Conservation (phyloP, 2,329 filamentous ascomycete genomes). For the Ophiostoma populinum region DNA sequence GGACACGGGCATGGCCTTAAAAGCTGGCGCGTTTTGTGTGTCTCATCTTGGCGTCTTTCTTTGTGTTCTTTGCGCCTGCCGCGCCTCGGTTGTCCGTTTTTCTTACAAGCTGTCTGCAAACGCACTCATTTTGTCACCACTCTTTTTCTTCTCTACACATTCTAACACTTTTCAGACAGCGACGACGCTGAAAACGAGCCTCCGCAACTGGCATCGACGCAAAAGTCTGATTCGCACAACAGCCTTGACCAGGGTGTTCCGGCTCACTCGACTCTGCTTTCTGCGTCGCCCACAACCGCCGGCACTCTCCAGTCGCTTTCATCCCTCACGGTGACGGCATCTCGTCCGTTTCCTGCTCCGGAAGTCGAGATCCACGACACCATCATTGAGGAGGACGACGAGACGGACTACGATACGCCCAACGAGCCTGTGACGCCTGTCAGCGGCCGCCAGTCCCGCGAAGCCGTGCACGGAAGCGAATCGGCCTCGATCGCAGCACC, state of each 20-base stretch:
- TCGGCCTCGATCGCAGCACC: too few species aligned
- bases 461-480: conserved; percentile 15
- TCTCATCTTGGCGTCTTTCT: too few species aligned
- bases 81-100: background rate
- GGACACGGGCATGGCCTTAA: too few species aligned
- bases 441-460: conserved; percentile 37
- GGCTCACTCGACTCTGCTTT: background rate
- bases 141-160: background rate
- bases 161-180: conserved; percentile 6
- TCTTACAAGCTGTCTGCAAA: background rate
- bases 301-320: conserved; percentile 3
- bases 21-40: too few species aligned
- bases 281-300: background rate
- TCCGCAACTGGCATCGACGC: too few species aligned
- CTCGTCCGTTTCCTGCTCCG: conserved; percentile 27
- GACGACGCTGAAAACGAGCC: conserved; percentile 10
- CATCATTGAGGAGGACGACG: conserved; percentile 40
- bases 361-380: conserved; percentile 28
- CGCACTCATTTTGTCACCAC: background rate
- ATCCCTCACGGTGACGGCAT: conserved; percentile 23
- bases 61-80: background rate
- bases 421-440: conserved; percentile 46
- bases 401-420: conserved; percentile 40
- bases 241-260: too few species aligned
- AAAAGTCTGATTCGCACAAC: too few species aligned